These are phyloP conservation scores for Arxiozyma slooffiae DNA, from an alignment of 1,139 yeast species.

Conservation along the genomic window DNA sequence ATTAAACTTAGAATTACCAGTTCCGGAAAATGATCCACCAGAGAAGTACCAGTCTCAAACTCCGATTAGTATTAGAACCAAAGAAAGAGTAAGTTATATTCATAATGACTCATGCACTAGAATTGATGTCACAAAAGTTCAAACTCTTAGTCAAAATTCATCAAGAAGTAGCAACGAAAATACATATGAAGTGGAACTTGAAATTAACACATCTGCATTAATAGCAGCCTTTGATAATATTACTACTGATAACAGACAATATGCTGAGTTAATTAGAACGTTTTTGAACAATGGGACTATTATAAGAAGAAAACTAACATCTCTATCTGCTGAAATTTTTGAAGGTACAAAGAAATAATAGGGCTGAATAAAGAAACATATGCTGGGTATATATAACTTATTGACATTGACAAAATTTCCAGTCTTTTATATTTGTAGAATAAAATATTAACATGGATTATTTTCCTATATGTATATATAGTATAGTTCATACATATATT, in stretches of 20 bases:
- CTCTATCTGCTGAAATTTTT: slow-evolving; percentile 29
- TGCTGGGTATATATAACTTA: not conserved
- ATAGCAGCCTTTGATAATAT: slow-evolving; percentile 50
- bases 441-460: not conserved
- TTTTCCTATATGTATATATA: not conserved
- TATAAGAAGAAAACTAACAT: slow-evolving; percentile 35
- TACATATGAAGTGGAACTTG: slow-evolving; percentile 57
- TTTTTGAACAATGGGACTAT: slow-evolving; percentile 63
- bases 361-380: not conserved
- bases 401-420: not conserved
- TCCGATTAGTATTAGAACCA: slow-evolving; percentile 48
- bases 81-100: slow-evolving; percentile 53
- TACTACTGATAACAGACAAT: slow-evolving; percentile 46
- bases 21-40: slow-evolving; percentile 43
- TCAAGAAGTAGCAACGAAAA: slow-evolving; percentile 27
- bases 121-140: slow-evolving; percentile 60
- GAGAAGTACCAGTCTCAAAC: slow-evolving; percentile 41
- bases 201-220: slow-evolving; percentile 57
- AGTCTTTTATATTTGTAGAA: not conserved
- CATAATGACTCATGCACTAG: slow-evolving; percentile 62
- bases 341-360: slow-evolving; percentile 29
- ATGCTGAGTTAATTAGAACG: slow-evolving; percentile 62
- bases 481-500: not conserved
- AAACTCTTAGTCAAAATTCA: slow-evolving; percentile 39
- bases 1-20: slow-evolving; percentile 65